Evolutionary conservation across 441 rosid genomes (phyloP), one percentile per base, ranked within the genome.

Genomic region (Arabidopsis hybrid): DNA sequence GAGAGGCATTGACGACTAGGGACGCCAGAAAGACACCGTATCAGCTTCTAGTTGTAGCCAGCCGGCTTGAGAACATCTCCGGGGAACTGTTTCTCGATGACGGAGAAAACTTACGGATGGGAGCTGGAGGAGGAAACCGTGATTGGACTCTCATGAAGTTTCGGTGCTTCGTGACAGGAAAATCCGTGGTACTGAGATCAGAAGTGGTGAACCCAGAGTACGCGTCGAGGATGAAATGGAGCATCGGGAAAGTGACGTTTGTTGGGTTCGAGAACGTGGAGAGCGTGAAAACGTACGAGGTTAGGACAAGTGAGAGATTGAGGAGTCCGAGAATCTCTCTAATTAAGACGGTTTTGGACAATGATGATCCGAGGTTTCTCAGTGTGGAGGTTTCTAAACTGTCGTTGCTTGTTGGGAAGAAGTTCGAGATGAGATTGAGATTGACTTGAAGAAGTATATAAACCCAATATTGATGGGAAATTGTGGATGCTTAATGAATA

Each of bases 11-110:
- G 90, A 89, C 97, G 0, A 92, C 95, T 1, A 60, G 21, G 56
- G 84, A 77, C n/a, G 88, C 93, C 14, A 78, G 89, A 60, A 66
- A 52, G 39, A 90, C 88, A 0, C 83, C 90, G 6, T 92, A 83
- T 51, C 71, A 85, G 57, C 79, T 92, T 7, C 53, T 92, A 51
- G 91, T 92, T 45, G 85, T 80, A 36, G 81, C 82, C 3, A 85
- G 86, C 71, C 32, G 12, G 18, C 51, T 1, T 2, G 83, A 80
- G 50, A 81, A 80, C 38, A 83, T 80, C 36, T 73, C 64, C 0
- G 97, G 96, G 4, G 76, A 89, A 74, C 69, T 85, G n/a, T 92
- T 89, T 80, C 67, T 89, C 55, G 97, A 92, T 11, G 91, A 87
- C 0, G 96, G 93, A 2, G 93, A 84, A 73, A 83, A 75, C 1